Percentiles rank a stretch among this genome's conserved stretches.
Evolutionary conservation across 1,139 yeast genomes (phyloP).

Genomic region (Geotrichum bryndzae): DNA sequence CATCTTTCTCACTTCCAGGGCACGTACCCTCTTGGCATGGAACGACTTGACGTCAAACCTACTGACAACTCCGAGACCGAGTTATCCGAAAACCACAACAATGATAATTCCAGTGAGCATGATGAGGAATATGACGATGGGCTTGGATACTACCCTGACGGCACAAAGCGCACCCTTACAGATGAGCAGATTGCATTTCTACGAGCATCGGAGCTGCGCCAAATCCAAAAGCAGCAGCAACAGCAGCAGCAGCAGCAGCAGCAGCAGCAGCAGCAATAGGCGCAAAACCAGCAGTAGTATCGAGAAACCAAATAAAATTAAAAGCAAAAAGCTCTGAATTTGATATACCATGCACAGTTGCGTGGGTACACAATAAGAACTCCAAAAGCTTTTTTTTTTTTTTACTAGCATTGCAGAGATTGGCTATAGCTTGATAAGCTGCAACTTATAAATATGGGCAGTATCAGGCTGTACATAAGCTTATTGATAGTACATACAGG

Average conservation of each 20-base stretch:
- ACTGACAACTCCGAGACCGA: neutral
- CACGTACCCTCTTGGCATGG: slow-evolving; percentile 2
- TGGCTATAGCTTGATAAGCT: too few species aligned
- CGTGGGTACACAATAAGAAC: too few species aligned
- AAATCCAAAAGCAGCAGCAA: slow-evolving; percentile 6
- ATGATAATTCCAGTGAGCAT: neutral
- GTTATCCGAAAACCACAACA: neutral
- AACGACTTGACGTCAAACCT: neutral
- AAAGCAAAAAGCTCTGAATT: too few species aligned
- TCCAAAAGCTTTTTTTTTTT: too few species aligned
- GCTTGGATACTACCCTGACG: slow-evolving; percentile 24
- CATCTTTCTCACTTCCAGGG: slow-evolving; percentile 10
- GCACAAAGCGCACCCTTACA: slow-evolving; percentile 25
- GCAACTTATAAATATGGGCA: too few species aligned
- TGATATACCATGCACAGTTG: too few species aligned
- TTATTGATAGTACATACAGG: too few species aligned
- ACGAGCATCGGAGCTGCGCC: slow-evolving; percentile 23
- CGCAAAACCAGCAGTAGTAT: too few species aligned
- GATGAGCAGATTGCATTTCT: slow-evolving; percentile 29
- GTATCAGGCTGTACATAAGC: too few species aligned
- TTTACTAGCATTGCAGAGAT: too few species aligned
- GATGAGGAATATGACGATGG: slow-evolving; percentile 7
- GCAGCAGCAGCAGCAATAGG: too few species aligned
- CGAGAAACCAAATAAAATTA: neutral
- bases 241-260: neutral